These are phyloP conservation scores for Citrullus amarus DNA, from an alignment of 306 rosid species.

Conservation along the genomic window DNA sequence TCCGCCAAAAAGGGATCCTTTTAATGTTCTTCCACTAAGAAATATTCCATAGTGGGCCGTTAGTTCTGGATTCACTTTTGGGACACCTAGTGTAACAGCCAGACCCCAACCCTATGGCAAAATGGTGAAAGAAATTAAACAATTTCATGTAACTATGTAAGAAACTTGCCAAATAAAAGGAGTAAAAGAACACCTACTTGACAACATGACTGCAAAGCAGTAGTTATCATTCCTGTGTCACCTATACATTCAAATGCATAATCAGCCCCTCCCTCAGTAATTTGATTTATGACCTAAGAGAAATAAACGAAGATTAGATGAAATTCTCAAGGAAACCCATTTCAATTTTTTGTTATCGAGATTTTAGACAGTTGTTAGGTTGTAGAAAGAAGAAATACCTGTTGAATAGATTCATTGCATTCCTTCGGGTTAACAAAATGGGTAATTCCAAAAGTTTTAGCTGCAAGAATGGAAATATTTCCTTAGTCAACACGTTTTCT, in stretches of 20 bases:
- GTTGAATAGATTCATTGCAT: slow-evolving; percentile 49
- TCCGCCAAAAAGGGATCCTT: slow-evolving; percentile 87
- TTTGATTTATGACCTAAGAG: slow-evolving; percentile 53
- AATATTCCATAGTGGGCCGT: slow-evolving; percentile 67
- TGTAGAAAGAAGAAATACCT: slow-evolving; percentile 26
- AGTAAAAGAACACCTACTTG: slow-evolving; percentile 40
- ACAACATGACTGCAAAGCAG: slow-evolving; percentile 87
- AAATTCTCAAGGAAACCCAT: background rate
- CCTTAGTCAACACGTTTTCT: background rate
- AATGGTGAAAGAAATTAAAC: slow-evolving; percentile 2
- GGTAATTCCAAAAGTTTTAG: slow-evolving; percentile 75
- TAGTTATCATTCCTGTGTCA: slow-evolving; percentile 74
- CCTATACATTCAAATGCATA: slow-evolving; percentile 89
- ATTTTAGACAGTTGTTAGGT: background rate
- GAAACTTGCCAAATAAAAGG: background rate
- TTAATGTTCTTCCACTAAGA: slow-evolving; percentile 73
- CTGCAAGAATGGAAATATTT: slow-evolving; percentile 35
- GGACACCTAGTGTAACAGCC: slow-evolving; percentile 91
- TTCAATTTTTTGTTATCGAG: background rate
- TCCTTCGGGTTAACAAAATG: slow-evolving; percentile 58
- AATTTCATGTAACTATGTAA: background rate
- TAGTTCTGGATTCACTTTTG: slow-evolving; percentile 70
- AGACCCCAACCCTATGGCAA: slow-evolving; percentile 72
- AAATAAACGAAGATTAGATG: slow-evolving; percentile 2
- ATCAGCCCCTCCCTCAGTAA: slow-evolving; percentile 93